These are phyloP conservation scores for Aureobasidium sp. DNA, from an alignment of 2,329 filamentous ascomycete genomes.

Conservation along the genomic window DNA sequence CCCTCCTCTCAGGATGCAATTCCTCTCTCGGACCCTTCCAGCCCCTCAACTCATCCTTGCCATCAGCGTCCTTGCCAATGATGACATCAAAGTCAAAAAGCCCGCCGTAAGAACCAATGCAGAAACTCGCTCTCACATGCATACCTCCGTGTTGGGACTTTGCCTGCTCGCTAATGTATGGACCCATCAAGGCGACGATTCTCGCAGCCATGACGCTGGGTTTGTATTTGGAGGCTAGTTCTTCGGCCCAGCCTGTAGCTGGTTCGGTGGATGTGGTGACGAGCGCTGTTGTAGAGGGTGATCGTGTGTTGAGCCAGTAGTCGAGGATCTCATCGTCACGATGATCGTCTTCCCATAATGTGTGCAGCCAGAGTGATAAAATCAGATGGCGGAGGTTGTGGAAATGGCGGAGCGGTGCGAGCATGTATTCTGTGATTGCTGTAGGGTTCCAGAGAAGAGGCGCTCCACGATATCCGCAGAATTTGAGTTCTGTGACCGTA, in stretches of 20 bases:
- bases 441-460: constrained; percentile 35
- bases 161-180: constrained; percentile 34
- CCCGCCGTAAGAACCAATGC: constrained; percentile 34
- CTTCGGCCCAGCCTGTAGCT: constrained; percentile 36
- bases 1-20: constrained; percentile 34
- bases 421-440: constrained; percentile 32
- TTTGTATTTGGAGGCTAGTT: constrained; percentile 34
- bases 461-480: constrained; percentile 42
- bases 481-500: constrained; percentile 40
- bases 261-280: constrained; percentile 25
- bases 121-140: constrained; percentile 40
- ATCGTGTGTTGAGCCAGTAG: constrained; percentile 38
- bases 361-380: constrained; percentile 38
- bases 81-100: constrained; percentile 41
- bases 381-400: constrained; percentile 37
- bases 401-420: constrained; percentile 36
- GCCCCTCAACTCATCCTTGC: constrained; percentile 33
- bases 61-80: constrained; percentile 30
- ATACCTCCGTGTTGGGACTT: constrained; percentile 37
- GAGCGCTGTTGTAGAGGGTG: constrained; percentile 34
- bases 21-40: constrained; percentile 41
- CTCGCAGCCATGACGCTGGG: constrained; percentile 36
- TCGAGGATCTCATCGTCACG: constrained; percentile 39
- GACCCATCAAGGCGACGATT: constrained; percentile 35
- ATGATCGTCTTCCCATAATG: constrained; percentile 32